phyloP scores from a whole-genome alignment of 2,329 filamentous ascomycete species.

The Penicillium occitanis region DNA sequence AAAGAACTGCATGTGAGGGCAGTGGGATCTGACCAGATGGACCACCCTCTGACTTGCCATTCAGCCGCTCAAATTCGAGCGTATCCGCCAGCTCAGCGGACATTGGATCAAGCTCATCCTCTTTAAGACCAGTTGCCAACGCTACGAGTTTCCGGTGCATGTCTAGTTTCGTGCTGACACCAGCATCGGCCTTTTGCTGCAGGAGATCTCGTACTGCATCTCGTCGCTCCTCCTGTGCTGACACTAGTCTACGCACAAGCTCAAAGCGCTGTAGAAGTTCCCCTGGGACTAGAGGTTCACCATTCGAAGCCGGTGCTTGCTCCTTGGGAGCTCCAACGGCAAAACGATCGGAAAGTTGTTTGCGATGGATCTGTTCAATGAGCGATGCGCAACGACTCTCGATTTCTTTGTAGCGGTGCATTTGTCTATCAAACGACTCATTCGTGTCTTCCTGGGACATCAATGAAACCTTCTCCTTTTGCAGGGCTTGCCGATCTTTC shows the following conservation, averaged over 20 bases:
- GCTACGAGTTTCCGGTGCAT: slow-evolving; percentile 50
- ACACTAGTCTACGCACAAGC: slow-evolving; percentile 34
- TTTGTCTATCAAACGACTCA: slow-evolving; percentile 38
- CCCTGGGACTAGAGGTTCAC: slow-evolving; percentile 29
- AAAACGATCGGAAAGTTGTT: slow-evolving; percentile 36
- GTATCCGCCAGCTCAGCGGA: slow-evolving; percentile 47
- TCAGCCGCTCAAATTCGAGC: slow-evolving; percentile 45
- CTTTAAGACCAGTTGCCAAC: slow-evolving; percentile 48
- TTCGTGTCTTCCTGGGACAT: slow-evolving; percentile 39
- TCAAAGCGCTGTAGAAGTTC: slow-evolving; percentile 35
- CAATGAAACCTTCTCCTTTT: slow-evolving; percentile 39
- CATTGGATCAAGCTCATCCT: slow-evolving; percentile 51
- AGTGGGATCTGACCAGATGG: slow-evolving; percentile 31
- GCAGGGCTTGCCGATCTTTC: slow-evolving; percentile 45
- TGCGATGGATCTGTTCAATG: slow-evolving; percentile 46
- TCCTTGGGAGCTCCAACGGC: slow-evolving; percentile 24
- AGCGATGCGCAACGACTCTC: slow-evolving; percentile 42
- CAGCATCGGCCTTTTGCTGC: slow-evolving; percentile 47
- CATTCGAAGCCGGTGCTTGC: slow-evolving; percentile 19
- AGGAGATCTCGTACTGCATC: slow-evolving; percentile 42
- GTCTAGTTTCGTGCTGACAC: slow-evolving; percentile 48
- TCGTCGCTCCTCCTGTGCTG: slow-evolving; percentile 37
- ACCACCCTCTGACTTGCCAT: slow-evolving; percentile 33
- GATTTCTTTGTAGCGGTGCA: slow-evolving; percentile 41
- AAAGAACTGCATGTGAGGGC: slow-evolving; percentile 26